Conservation (phyloP, 495 filamentous ascomycete genomes). For the Darksidea phi region DNA sequence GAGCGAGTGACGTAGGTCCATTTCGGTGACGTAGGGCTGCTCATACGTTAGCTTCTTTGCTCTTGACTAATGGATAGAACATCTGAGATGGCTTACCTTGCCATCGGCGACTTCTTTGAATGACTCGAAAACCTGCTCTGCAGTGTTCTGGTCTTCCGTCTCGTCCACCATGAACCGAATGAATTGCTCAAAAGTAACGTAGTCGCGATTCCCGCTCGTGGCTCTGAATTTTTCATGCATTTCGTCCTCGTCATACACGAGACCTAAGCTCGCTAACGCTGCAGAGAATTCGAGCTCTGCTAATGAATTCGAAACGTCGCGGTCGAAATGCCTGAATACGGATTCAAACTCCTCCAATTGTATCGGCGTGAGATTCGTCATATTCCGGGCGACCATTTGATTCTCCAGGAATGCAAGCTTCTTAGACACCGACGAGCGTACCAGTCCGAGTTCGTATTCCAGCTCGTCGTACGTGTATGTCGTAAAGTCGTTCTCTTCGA, state of each 20-base stretch:
- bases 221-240: conserved; percentile 89
- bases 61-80: neutral
- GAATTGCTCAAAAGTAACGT: conserved; percentile 96
- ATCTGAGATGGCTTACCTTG: conserved; percentile 57
- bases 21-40: conserved; percentile 91
- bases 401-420: conserved; percentile 97
- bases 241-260: conserved; percentile 93
- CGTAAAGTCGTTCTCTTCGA: conserved; percentile 98
- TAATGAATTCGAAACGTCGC: conserved; percentile 86
- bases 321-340: conserved; percentile 96
- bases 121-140: conserved; percentile 94
- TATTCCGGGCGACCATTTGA: conserved; percentile 92
- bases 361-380: conserved; percentile 98
- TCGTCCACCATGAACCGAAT: conserved; percentile 99
- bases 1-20: conserved; percentile 89
- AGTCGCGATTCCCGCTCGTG: conserved; percentile 68
- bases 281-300: conserved; percentile 94
- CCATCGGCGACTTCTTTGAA: conserved; percentile 97
- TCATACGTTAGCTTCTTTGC: conserved; percentile 17
- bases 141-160: conserved; percentile 97
- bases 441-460: conserved; percentile 86
- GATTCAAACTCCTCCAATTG: conserved; percentile 97
- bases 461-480: conserved; percentile 97
- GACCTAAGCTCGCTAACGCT: conserved; percentile 84
- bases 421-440: conserved; percentile 86